Evolutionary conservation across 2,329 filamentous ascomycete genomes (phyloP).

Genomic region (Emydomyces testavorans): DNA sequence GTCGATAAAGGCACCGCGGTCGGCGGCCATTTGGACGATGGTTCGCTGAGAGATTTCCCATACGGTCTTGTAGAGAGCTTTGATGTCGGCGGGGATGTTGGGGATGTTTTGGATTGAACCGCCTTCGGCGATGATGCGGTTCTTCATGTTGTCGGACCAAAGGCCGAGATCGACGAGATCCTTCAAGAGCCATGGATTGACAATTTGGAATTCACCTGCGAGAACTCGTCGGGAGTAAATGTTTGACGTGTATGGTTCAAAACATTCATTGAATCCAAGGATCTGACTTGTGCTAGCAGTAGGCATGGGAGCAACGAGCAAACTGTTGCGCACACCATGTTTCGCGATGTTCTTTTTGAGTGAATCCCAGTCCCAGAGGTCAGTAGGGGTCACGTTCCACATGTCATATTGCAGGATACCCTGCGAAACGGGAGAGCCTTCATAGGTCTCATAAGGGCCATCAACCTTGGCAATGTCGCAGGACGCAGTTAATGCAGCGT

Average conservation of each 20-base stretch:
- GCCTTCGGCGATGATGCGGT: constrained; percentile 94
- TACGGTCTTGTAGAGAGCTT: constrained; percentile 96
- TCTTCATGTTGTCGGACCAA: constrained; percentile 99
- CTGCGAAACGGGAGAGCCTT: constrained; percentile 86
- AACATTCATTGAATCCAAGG: constrained; percentile 98
- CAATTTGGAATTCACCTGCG: constrained; percentile 97
- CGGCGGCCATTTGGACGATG: constrained; percentile 94
- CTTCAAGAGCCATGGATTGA: constrained; percentile 97
- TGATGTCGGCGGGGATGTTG: constrained; percentile 91
- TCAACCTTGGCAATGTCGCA: constrained; percentile 71
- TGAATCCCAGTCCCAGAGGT: constrained; percentile 90
- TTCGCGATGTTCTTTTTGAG: constrained; percentile 86
- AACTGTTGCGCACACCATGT: constrained; percentile 87
- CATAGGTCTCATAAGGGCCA: constrained; percentile 79
- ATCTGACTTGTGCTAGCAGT: constrained; percentile 97
- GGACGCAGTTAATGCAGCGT: constrained; percentile 82
- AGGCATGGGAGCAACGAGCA: constrained; percentile 93
- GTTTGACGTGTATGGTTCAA: constrained; percentile 98
- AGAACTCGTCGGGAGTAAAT: constrained; percentile 98
- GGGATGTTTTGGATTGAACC: constrained; percentile 95
- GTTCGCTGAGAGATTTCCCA: constrained; percentile 97
- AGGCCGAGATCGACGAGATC: constrained; percentile 95
- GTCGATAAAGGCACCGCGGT: constrained; percentile 96
- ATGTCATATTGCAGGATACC: constrained; percentile 97
- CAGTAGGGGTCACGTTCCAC: constrained; percentile 88